Base-by-base conservation (phyloP, 2,329 filamentous ascomycete species). In the Stagonosporopsis cucurbitacearum region DNA sequence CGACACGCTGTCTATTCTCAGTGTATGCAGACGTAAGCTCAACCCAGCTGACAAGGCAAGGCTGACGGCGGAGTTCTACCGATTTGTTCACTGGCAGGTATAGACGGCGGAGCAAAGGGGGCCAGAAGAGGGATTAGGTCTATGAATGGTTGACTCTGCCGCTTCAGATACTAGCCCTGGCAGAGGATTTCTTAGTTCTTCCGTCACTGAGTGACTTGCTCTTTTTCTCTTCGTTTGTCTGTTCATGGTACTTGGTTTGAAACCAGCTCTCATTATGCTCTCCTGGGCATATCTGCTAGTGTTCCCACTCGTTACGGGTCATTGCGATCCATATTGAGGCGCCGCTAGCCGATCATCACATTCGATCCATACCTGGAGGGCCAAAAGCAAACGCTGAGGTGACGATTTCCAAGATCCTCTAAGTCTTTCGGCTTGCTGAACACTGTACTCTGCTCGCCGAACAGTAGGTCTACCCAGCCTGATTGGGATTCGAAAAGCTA, bases 101-200 rank as follows among this genome's bases (percentile, higher is more conserved):
- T 3, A 47, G 25, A 47, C 7, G 37, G 43, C 42, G 37, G 41
- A 50, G 28, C 36, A 47, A n/a, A 47, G 47, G 42, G 42, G 36
- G 42, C 47, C 53, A 50, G 46, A 47, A 30, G 15, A 50, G 30
- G 53, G 25, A 33, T 15, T n/a, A 25, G 15, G 15, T 43, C 43
- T 47, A 43, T 56, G 53, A 56, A 48, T 51, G 42, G 42, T 51
- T 32, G 47, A 47, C 43, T 43, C 47, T 51, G 37, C 47, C 42
- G 42, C 42, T 43, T 15, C 13, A 6, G 1, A 11, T 30, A 19
- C 6, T 11, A 30, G 15, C 9, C 20, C 23, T 23, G 28, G 19
- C 19, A 37, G 19, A 6, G 25, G 19, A 22, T 23, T 15, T 25
- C 47, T 51, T 32, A 42, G 20, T 43, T 26, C 25, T 25, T 47